These are phyloP conservation scores for Pulveroboletus sp. DNA, from an alignment of 768 basidiomycete genomes.

Conservation along the genomic window DNA sequence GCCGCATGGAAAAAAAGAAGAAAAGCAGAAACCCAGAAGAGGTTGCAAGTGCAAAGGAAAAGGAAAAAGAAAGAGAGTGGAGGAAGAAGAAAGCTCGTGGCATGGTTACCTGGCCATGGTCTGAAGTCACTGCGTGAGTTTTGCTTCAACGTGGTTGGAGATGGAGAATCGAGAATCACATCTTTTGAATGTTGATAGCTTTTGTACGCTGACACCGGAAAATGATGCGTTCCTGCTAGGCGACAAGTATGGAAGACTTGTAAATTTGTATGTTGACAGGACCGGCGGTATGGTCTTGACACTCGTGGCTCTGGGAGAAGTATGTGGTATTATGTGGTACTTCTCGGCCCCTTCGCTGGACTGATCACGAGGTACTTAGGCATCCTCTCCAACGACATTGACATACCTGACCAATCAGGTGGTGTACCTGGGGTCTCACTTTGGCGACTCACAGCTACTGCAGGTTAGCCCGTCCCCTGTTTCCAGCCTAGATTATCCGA, in stretches of 20 bases:
- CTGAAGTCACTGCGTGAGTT: conserved; percentile 62
- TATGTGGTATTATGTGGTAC: conserved; percentile 28
- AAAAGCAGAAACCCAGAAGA: conserved; percentile 41
- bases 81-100: conserved; percentile 53
- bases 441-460: conserved; percentile 76
- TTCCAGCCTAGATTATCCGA: conserved; percentile 37
- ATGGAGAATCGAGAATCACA: neutral
- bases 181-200: conserved; percentile 32
- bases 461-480: conserved; percentile 47
- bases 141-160: neutral
- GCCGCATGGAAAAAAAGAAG: conserved; percentile 48
- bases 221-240: conserved; percentile 54
- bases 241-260: conserved; percentile 67
- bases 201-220: conserved; percentile 46
- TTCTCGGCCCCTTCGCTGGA: neutral
- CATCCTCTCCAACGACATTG: conserved; percentile 65
- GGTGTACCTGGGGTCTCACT: conserved; percentile 76
- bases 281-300: conserved; percentile 37
- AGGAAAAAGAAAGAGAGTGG: conserved; percentile 52
- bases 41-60: conserved; percentile 44
- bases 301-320: conserved; percentile 69
- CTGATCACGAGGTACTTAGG: conserved; percentile 35
- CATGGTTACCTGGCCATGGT: conserved; percentile 71
- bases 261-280: conserved; percentile 53
- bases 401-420: conserved; percentile 67